Percentiles rank a stretch among this genome's conserved stretches.
Evolutionary conservation across 306 rosid genomes (phyloP).

Genomic region (Cucurbita maxima): DNA sequence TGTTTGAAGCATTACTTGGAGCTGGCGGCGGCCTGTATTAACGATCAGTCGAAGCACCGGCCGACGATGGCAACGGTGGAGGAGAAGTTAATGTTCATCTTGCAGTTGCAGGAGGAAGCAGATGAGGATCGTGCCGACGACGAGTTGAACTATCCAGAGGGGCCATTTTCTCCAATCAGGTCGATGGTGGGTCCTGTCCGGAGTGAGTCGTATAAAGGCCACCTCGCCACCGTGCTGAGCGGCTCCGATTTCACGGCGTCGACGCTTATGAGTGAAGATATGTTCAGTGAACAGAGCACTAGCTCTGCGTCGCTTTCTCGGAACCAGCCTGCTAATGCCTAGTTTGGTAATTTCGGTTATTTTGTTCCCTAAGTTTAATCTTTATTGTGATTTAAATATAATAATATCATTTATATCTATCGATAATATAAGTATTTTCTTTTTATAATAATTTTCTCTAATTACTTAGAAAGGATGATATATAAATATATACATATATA

Average conservation of each 20-base stretch:
- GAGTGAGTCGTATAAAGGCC: neutral
- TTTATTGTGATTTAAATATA: too few relatives aligned
- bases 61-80: neutral
- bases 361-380: too few relatives aligned
- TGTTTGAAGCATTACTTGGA: constrained; percentile 3
- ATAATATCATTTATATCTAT: too few relatives aligned
- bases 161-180: neutral
- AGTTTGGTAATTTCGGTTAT: too few relatives aligned
- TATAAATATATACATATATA: too few relatives aligned
- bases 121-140: neutral
- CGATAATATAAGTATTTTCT: too few relatives aligned
- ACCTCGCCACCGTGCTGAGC: neutral
- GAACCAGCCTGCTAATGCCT: neutral
- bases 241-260: neutral
- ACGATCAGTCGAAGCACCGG: neutral
- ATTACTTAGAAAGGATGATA: too few relatives aligned
- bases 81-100: neutral
- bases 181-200: neutral
- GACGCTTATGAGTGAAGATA: neutral
- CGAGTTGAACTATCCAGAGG: neutral
- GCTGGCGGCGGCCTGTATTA: neutral
- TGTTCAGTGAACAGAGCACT: neutral
- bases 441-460: too few relatives aligned
- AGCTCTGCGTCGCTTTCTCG: neutral
- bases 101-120: neutral